Conservation (phyloP, 2,329 filamentous ascomycete genomes). For the Aspergillus calidoustus region DNA sequence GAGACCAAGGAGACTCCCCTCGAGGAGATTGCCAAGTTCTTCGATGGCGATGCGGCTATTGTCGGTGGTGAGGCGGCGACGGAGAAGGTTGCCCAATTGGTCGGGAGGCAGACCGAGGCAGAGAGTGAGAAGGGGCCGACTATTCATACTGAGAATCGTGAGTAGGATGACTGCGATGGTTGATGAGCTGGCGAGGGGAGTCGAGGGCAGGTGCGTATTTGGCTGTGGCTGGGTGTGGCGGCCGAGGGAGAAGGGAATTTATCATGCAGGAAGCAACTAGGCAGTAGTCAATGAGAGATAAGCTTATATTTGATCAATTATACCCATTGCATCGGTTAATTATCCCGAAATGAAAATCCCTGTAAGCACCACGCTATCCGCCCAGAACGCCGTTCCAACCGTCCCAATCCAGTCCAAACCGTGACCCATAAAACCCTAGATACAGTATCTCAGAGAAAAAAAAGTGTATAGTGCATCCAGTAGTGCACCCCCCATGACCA, state of each 20-base stretch:
- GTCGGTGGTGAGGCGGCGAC: constrained; percentile 8
- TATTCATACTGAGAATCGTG: background rate
- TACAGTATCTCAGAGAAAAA: background rate
- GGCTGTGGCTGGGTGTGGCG: background rate
- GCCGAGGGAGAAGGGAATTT: background rate
- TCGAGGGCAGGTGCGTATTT: background rate
- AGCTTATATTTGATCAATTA: background rate
- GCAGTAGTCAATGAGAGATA: background rate
- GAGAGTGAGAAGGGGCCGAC: constrained; percentile 5
- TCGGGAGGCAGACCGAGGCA: background rate
- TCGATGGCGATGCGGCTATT: constrained; percentile 24
- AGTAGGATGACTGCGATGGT: background rate
- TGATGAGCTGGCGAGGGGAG: background rate
- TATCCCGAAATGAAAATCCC: background rate
- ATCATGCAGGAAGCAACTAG: background rate
- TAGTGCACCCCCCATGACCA: background rate
- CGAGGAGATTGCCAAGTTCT: constrained; percentile 43
- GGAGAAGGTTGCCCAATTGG: constrained; percentile 4
- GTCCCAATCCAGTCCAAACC: background rate
- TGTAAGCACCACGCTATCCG: background rate
- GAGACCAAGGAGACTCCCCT: constrained; percentile 40
- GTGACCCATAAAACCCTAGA: background rate
- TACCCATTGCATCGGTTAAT: background rate
- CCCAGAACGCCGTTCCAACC: background rate
- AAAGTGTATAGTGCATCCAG: background rate